These are phyloP conservation scores for Bimuria novae-zelandiae DNA, from an alignment of 2,329 filamentous ascomycete genomes.

Conservation along the genomic window DNA sequence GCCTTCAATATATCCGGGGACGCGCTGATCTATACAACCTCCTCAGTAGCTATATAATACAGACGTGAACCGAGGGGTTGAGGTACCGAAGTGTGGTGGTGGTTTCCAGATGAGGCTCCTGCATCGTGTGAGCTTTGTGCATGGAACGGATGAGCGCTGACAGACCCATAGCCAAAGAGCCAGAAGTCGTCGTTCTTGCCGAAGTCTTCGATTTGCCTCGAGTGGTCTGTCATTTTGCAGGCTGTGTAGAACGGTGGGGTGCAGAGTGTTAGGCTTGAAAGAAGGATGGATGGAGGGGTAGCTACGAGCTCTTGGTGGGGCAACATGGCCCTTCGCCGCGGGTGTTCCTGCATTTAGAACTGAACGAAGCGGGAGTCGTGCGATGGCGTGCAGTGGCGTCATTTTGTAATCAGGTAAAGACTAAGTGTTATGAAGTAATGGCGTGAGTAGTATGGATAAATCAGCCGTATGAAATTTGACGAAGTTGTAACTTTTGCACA, in stretches of 20 bases:
- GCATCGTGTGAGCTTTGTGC: conserved; percentile 10
- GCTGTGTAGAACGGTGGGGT: not conserved
- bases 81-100: conserved; percentile 86
- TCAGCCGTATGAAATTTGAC: too few species aligned
- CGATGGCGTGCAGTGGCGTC: not conserved
- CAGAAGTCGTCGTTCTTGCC: conserved; percentile 72
- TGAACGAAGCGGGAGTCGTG: not conserved
- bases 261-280: not conserved
- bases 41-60: conserved; percentile 38
- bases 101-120: conserved; percentile 99
- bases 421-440: too few species aligned
- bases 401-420: not conserved
- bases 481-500: too few species aligned
- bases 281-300: not conserved
- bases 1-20: conserved; percentile 88
- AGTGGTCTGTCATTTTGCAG: conserved; percentile 24
- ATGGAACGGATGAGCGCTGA: not conserved
- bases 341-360: not conserved
- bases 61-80: conserved; percentile 42
- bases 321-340: not conserved
- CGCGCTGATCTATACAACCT: conserved; percentile 68
- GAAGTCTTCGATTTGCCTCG: conserved; percentile 38
- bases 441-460: too few species aligned
- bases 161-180: conserved; percentile 95
- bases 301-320: not conserved